phyloP scores from a whole-genome alignment of 2,329 filamentous ascomycete genomes.

The Trichophyton simii region DNA sequence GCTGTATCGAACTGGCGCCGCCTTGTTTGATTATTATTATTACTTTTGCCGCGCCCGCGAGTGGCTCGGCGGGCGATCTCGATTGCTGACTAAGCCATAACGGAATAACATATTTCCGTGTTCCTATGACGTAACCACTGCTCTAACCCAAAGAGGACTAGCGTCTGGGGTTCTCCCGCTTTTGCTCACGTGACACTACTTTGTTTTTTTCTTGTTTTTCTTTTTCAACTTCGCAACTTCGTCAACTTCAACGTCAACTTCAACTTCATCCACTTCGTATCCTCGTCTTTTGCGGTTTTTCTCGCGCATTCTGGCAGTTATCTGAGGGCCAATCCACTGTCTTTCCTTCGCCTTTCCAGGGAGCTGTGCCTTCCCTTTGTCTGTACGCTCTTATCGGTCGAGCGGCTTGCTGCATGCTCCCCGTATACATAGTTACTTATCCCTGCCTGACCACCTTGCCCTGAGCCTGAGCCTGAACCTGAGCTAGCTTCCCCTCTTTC shows the following conservation, averaged over 20 bases:
- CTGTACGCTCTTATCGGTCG: background rate
- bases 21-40: background rate
- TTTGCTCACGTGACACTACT: background rate
- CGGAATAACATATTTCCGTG: background rate
- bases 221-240: background rate
- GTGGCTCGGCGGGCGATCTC: background rate
- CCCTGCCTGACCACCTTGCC: background rate
- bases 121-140: background rate
- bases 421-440: slow-evolving; percentile 1
- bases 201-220: background rate
- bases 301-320: background rate
- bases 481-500: slow-evolving; percentile 4
- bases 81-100: background rate
- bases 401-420: background rate
- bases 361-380: background rate
- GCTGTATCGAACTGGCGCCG: background rate
- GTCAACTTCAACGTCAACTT: slow-evolving; percentile 7
- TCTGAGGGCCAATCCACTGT: background rate
- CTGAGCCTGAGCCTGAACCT: background rate
- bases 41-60: background rate
- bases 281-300: background rate
- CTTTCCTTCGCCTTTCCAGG: background rate
- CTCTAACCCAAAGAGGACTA: background rate
- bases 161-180: background rate
- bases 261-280: background rate